Percentiles rank a stretch among this genome's conserved stretches.
Conservation (phyloP, 257 asterid species). For the Cordia subcordata region DNA sequence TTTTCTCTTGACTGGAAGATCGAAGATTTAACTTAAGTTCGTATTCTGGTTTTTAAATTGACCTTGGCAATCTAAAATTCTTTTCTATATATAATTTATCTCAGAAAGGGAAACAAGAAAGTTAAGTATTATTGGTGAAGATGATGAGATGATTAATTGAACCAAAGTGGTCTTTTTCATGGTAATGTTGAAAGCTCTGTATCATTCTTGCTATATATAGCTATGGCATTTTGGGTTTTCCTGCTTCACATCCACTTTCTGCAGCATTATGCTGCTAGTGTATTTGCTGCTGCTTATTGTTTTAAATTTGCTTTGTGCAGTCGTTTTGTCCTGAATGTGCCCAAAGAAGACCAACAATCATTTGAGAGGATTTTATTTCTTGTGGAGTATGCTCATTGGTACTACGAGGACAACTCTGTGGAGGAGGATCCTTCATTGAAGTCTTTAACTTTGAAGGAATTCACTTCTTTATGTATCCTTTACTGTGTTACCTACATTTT, state of each 20-base stretch:
- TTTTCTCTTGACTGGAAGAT: too few species aligned
- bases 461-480: conserved; percentile 90
- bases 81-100: too few species aligned
- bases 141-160: not conserved
- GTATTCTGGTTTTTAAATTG: too few species aligned
- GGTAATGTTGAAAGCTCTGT: too few species aligned
- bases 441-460: conserved; percentile 89
- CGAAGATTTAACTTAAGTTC: too few species aligned
- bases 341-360: conserved; percentile 95
- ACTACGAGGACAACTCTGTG: conserved; percentile 89
- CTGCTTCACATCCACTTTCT: not conserved
- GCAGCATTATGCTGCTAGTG: not conserved
- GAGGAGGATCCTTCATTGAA: conserved; percentile 92
- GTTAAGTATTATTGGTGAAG: not conserved
- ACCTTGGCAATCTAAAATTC: too few species aligned
- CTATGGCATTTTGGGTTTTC: not conserved
- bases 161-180: too few species aligned
- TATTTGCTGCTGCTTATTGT: conserved; percentile 1
- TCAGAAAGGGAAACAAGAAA: too few species aligned
- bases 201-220: too few species aligned
- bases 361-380: conserved; percentile 97
- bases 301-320: conserved; percentile 38
- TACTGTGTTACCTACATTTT: not conserved
- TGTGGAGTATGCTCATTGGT: conserved; percentile 99
- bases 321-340: conserved; percentile 95